Conservation (phyloP, 306 rosid species). For the Casuarina equisetifolia region DNA sequence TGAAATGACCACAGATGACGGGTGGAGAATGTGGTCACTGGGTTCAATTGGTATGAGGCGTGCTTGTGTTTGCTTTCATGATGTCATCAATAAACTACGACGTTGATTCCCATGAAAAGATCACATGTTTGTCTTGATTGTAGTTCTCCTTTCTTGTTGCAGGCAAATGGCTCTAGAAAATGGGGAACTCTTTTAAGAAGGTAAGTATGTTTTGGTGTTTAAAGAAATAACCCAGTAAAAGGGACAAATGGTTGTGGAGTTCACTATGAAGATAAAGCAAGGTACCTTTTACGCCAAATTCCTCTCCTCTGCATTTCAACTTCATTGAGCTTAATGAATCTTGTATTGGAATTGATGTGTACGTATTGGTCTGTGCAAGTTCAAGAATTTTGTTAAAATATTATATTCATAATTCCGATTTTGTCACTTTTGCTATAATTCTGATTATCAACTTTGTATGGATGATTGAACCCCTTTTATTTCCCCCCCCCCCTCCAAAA, state of each 20-base stretch:
- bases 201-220: neutral
- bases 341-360: no score
- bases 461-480: no score
- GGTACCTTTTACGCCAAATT: neutral
- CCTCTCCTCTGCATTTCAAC: neutral
- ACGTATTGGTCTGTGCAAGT: no score
- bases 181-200: neutral
- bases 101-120: neutral
- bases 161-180: neutral
- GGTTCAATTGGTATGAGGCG: neutral
- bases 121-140: neutral
- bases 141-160: neutral
- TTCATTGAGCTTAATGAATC: neutral
- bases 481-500: no score
- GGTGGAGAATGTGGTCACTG: neutral
- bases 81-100: neutral
- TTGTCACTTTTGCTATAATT: no score
- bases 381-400: no score
- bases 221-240: neutral
- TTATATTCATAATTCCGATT: no score
- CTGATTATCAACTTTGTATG: no score
- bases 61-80: neutral
- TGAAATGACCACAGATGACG: neutral
- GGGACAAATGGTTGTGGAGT: constrained; percentile 3
- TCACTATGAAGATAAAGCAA: neutral